Conservation (phyloP, 2,329 filamentous ascomycete genomes). For the Mycosphaerelloides madeirae region DNA sequence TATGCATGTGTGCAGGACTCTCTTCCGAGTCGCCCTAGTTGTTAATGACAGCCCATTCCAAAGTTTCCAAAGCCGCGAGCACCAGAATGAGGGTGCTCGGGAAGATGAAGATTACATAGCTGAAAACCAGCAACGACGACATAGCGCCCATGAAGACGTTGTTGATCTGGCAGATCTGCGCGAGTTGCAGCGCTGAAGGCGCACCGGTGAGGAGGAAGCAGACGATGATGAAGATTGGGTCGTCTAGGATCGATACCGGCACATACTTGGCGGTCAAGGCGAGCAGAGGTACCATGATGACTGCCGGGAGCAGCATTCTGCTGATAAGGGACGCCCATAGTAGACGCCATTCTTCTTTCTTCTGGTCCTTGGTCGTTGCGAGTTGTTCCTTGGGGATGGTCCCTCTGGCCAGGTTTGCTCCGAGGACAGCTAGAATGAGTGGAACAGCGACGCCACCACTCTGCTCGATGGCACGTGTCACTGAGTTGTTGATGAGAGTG, state of each 20-base stretch:
- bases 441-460: constrained; percentile 90
- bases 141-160: constrained; percentile 93
- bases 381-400: constrained; percentile 67
- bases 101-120: constrained; percentile 92
- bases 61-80: constrained; percentile 83
- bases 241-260: constrained; percentile 88
- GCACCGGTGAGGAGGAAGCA: constrained; percentile 95
- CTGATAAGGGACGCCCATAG: constrained; percentile 80
- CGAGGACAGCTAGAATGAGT: constrained; percentile 88
- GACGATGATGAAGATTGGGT: constrained; percentile 96
- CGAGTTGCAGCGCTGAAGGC: constrained; percentile 86
- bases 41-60: constrained; percentile 67
- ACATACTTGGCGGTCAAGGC: constrained; percentile 85
- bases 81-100: constrained; percentile 88
- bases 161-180: constrained; percentile 98
- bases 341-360: constrained; percentile 64
- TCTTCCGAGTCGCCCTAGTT: not conserved
- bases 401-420: constrained; percentile 89
- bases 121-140: constrained; percentile 89
- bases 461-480: constrained; percentile 79
- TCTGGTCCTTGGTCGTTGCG: constrained; percentile 64
- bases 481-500: constrained; percentile 86
- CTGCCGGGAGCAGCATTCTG: constrained; percentile 85
- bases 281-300: constrained; percentile 87
- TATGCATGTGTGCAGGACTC: too few species aligned